These are phyloP conservation scores for Cylindrotheca fusiformis DNA, from an alignment of 108 stramenopile genomes.

Conservation along the genomic window DNA sequence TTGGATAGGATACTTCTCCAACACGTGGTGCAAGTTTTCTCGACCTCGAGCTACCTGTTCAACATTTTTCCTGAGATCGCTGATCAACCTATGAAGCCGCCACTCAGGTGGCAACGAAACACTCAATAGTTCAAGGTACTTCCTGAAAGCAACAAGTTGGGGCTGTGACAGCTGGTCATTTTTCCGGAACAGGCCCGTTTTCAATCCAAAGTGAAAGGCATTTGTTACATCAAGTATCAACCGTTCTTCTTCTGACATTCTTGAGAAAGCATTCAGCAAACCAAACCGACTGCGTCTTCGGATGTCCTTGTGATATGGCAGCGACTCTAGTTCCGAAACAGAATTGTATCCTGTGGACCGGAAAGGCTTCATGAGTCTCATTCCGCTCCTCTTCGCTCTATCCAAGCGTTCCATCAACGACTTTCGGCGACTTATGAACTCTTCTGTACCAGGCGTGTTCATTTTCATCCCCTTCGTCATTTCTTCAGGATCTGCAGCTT, in stretches of 20 bases:
- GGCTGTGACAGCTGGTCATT: constrained; percentile 32
- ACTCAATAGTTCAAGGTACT: constrained; percentile 67
- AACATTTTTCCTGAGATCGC: constrained; percentile 36
- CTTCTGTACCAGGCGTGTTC: constrained; percentile 30
- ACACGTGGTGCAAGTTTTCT: constrained; percentile 33
- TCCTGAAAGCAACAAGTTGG: constrained; percentile 37
- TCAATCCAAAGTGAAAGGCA: constrained; percentile 57
- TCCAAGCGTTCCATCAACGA: constrained; percentile 9
- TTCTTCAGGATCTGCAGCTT: constrained; percentile 1
- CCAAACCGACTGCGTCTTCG: not conserved
- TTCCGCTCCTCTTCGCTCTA: constrained; percentile 13
- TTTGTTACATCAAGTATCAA: constrained; percentile 65
- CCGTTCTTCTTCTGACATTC: constrained; percentile 45
- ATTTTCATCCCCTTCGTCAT: constrained; percentile 37
- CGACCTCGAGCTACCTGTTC: constrained; percentile 29
- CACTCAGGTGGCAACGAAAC: constrained; percentile 67
- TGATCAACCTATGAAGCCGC: constrained; percentile 50
- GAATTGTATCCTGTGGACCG: not conserved
- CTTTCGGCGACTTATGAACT: constrained; percentile 17
- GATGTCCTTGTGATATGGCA: constrained; percentile 41
- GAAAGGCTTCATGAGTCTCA: not conserved
- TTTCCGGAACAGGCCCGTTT: constrained; percentile 42
- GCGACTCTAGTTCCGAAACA: not conserved
- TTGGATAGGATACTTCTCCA: constrained; percentile 17
- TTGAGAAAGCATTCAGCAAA: not conserved